Evolutionary conservation across 2,329 filamentous ascomycete species (phyloP), one percentile per base, ranked within the genome.

Genomic region (Microsporum audouinii): DNA sequence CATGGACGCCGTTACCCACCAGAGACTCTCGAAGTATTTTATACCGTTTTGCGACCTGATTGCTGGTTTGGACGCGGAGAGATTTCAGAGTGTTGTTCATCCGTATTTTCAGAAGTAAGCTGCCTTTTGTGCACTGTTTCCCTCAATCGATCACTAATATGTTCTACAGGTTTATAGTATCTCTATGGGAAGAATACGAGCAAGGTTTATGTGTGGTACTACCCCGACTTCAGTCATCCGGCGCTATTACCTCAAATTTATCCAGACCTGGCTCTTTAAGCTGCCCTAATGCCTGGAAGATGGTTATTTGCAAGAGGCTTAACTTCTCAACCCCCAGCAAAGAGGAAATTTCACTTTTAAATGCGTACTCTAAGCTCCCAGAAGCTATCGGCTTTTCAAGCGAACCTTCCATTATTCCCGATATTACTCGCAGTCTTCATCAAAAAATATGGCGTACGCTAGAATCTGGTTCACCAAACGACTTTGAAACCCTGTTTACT

Each of bases 21-120:
- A 87, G 51, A 80, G 81, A 0, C 80, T 91, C 68, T 83, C 86
- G 68, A 75, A 75, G 58, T 87, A 86, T 77, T 97, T 96, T 71
- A 81, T 97, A 49, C 82, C 85, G 0, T 96, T 97, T 72, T 96
- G 90, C 73, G 86, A 87, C 12, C 86, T 89, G 59, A 86, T 94
- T 66, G 86, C 89, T 0, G 82, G 89, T 60, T 78, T 95, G 39
- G 86, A 91, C 53, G 71, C 81, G 1, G 82, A 86, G 59, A 82
- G 88, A 43, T 99, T 97, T 70, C 82, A 85, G 60, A 86, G 84
- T 65, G 78, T 96, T n/a, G 81, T 95, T 36, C 79, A 91, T 5
- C 86, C 84, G 41, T 85, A 88, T 61, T 91, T 97, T 66, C 89
- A 95, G 72, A 89, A 84, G 82, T 89, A 75, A 71, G 67, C 61